These are phyloP conservation scores for Backusella circina DNA, from an alignment of 192 early-diverging fungal genomes.

Conservation along the genomic window DNA sequence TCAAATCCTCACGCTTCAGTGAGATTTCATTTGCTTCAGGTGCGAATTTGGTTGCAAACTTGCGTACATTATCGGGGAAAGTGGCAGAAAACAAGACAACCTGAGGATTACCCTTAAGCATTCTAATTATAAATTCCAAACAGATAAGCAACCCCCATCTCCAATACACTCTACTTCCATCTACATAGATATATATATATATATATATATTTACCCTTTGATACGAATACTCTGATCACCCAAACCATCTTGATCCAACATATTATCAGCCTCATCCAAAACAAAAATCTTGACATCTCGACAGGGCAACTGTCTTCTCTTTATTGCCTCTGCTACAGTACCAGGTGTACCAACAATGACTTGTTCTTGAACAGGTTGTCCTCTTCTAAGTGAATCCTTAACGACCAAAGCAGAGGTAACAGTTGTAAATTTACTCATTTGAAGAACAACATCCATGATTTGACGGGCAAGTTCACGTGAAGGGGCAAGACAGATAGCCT, in stretches of 20 bases:
- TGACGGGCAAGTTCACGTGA: slow-evolving; percentile 93
- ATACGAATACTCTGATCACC: slow-evolving; percentile 86
- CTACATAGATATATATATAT: too few relatives aligned
- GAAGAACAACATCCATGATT: slow-evolving; percentile 84
- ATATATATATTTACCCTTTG: slow-evolving; percentile 64
- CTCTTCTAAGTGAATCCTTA: slow-evolving; percentile 59
- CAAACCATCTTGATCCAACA: slow-evolving; percentile 84
- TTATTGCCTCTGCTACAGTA: slow-evolving; percentile 76
- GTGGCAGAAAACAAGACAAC: slow-evolving; percentile 95
- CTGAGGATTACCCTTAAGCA: slow-evolving; percentile 74
- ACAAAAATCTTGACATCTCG: slow-evolving; percentile 77
- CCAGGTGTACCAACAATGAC: slow-evolving; percentile 95
- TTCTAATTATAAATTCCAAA: slow-evolving; percentile 31
- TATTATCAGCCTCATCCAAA: slow-evolving; percentile 98
- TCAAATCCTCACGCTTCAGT: slow-evolving; percentile 84
- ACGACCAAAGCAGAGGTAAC: slow-evolving; percentile 76
- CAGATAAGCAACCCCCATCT: background rate
- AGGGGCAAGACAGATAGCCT: slow-evolving; percentile 87
- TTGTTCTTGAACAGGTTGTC: slow-evolving; percentile 67
- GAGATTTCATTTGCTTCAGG: slow-evolving; percentile 88
- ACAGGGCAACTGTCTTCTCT: slow-evolving; percentile 58
- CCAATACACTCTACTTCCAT: too few relatives aligned
- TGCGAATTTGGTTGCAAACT: slow-evolving; percentile 82
- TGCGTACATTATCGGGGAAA: slow-evolving; percentile 75
- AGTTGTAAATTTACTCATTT: slow-evolving; percentile 90